phyloP scores from a whole-genome alignment of 164 flowering plant species.

The Chimonanthus praecox region DNA sequence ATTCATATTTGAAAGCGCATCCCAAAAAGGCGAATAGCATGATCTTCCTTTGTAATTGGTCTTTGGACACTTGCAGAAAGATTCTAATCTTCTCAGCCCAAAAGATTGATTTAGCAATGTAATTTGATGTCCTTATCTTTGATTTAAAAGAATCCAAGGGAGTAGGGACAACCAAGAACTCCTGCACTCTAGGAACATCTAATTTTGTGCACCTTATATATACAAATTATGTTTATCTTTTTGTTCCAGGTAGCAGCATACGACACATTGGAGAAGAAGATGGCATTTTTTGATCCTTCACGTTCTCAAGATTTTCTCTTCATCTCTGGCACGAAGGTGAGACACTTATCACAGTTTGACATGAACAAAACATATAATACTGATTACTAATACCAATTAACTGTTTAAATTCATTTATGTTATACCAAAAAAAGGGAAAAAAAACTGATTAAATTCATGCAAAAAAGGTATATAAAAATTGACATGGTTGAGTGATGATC shows the following conservation, averaged over 20 bases:
- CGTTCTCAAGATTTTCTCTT: slow-evolving; percentile 84
- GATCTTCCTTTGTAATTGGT: too few species aligned
- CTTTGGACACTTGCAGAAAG: too few species aligned
- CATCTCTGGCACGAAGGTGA: slow-evolving; percentile 95
- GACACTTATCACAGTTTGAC: not conserved
- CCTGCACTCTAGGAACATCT: too few species aligned
- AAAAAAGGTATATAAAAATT: not conserved
- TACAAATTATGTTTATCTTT: not conserved
- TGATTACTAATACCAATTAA: not conserved
- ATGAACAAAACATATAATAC: not conserved
- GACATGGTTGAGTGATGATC: too few species aligned
- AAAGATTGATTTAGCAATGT: too few species aligned
- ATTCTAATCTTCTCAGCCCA: too few species aligned
- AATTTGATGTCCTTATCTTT: too few species aligned
- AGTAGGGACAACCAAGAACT: too few species aligned
- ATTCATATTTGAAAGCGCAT: too few species aligned
- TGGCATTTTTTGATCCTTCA: slow-evolving; percentile 94
- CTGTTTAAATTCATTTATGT: not conserved
- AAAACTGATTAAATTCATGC: not conserved
- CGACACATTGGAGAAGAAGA: slow-evolving; percentile 64
- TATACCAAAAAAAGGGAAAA: not conserved
- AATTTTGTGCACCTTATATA: not conserved
- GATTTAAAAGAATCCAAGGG: too few species aligned
- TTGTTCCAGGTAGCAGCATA: slow-evolving; percentile 84
- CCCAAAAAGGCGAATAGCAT: too few species aligned